phyloP scores from a whole-genome alignment of 2,329 filamentous ascomycete species.

The Hymenoscyphus linearis region DNA sequence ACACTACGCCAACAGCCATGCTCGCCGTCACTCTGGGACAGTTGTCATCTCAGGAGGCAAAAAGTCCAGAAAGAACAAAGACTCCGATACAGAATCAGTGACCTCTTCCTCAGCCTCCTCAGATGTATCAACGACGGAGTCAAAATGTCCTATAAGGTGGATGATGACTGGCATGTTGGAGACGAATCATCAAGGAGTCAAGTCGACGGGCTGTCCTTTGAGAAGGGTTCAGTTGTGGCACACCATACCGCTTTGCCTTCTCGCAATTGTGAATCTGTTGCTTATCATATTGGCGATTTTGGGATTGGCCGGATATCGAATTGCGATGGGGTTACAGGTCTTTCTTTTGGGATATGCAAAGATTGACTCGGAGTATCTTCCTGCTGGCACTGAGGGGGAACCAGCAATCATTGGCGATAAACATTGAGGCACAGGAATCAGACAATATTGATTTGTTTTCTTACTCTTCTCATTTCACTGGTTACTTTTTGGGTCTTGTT shows the following conservation, averaged over 20 bases:
- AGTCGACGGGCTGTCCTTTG: conserved; percentile 20
- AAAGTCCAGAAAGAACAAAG: conserved; percentile 23
- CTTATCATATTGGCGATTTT: conserved; percentile 27
- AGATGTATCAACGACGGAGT: conserved; percentile 8
- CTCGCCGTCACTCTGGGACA: conserved; percentile 20
- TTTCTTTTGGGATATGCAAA: conserved; percentile 1
- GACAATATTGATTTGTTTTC: too few relatives aligned
- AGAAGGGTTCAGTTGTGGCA: conserved; percentile 28
- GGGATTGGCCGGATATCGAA: conserved; percentile 24
- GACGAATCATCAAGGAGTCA: conserved; percentile 11
- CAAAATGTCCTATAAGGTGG: conserved; percentile 25
- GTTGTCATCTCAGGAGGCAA: conserved; percentile 18
- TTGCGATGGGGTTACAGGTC: conserved; percentile 13
- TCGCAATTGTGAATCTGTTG: conserved; percentile 26
- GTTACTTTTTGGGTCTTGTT: too few relatives aligned
- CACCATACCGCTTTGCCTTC: conserved; percentile 25
- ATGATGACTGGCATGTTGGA: conserved; percentile 25
- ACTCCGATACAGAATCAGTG: conserved; percentile 22
- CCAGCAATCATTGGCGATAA: not conserved
- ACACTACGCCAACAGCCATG: conserved; percentile 22
- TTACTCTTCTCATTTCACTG: too few relatives aligned
- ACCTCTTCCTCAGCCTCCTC: conserved; percentile 17
- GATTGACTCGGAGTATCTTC: not conserved
- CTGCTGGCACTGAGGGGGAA: not conserved
- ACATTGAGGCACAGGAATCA: too few relatives aligned